Conservation (phyloP, 139 green algal genomes). For the Limnomonas spitsbergensis region DNA sequence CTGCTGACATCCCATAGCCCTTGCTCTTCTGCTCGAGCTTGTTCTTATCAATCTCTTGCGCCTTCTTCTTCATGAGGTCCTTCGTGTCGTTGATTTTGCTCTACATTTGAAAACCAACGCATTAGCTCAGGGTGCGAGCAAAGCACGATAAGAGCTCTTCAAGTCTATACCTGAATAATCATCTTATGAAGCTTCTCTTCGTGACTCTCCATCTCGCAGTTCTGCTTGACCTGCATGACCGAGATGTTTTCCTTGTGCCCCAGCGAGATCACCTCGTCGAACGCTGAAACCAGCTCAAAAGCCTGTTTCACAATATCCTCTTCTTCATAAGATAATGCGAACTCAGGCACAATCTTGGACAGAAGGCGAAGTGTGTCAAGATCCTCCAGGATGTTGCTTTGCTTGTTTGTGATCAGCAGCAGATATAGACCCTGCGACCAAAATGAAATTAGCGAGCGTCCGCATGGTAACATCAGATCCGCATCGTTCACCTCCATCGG, state of each 20-base stretch:
- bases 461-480: neutral
- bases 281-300: slow-evolving; percentile 99
- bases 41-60: slow-evolving; percentile 89
- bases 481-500: slow-evolving; percentile 81
- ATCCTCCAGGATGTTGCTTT: slow-evolving; percentile 98
- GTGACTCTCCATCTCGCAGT: slow-evolving; percentile 96
- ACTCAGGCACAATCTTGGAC: slow-evolving; percentile 92
- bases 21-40: slow-evolving; percentile 72
- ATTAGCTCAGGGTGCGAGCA: neutral
- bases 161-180: slow-evolving; percentile 79
- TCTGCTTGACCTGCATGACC: slow-evolving; percentile 84
- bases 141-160: neutral
- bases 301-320: slow-evolving; percentile 69
- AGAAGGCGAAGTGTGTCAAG: slow-evolving; percentile 95
- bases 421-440: slow-evolving; percentile 86
- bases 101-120: slow-evolving; percentile 16
- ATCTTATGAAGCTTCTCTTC: slow-evolving; percentile 99
- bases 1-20: slow-evolving; percentile 5
- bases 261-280: slow-evolving; percentile 96
- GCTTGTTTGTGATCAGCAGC: slow-evolving; percentile 96
- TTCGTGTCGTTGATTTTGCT: slow-evolving; percentile 74
- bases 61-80: slow-evolving; percentile 95
- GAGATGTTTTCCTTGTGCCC: slow-evolving; percentile 92
- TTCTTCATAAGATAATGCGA: slow-evolving; percentile 77
- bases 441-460: too few species aligned